phyloP scores from a whole-genome alignment of 2,329 filamentous ascomycete species.

The Microcyclospora tardicrescens region DNA sequence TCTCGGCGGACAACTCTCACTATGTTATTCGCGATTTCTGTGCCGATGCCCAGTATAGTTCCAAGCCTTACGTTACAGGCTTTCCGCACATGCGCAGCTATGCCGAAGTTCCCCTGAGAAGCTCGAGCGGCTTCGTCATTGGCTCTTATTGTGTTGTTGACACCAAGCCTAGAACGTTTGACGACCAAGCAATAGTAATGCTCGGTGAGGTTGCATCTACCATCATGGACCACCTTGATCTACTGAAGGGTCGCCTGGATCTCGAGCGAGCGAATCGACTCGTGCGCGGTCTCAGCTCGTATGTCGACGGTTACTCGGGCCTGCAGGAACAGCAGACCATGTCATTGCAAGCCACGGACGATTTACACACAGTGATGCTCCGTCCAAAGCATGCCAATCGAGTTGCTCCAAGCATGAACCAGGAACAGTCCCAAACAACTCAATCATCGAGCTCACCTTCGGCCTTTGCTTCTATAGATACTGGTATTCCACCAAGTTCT shows the following conservation, averaged over 20 bases:
- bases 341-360: conserved; percentile 5
- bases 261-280: conserved; percentile 6
- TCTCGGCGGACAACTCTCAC: conserved; percentile 17
- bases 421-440: background rate
- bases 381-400: background rate
- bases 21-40: conserved; percentile 23
- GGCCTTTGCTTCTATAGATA: background rate
- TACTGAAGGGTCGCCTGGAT: conserved; percentile 5
- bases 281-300: conserved; percentile 9
- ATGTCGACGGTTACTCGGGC: conserved; percentile 3
- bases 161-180: conserved; percentile 13
- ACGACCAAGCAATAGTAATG: conserved; percentile 7
- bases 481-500: background rate
- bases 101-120: conserved; percentile 22
- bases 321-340: background rate
- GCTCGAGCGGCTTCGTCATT: conserved; percentile 19
- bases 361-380: conserved; percentile 14
- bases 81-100: conserved; percentile 23
- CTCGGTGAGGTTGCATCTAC: conserved; percentile 8
- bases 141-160: conserved; percentile 25
- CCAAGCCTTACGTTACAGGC: conserved; percentile 17
- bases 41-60: conserved; percentile 16
- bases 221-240: conserved; percentile 10
- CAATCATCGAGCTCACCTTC: background rate
- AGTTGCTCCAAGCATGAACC: background rate